Percentiles rank a stretch among this genome's conserved stretches.
Evolutionary conservation across 345 rosid genomes (phyloP).

Genomic region (Eutrema heterophyllum): DNA sequence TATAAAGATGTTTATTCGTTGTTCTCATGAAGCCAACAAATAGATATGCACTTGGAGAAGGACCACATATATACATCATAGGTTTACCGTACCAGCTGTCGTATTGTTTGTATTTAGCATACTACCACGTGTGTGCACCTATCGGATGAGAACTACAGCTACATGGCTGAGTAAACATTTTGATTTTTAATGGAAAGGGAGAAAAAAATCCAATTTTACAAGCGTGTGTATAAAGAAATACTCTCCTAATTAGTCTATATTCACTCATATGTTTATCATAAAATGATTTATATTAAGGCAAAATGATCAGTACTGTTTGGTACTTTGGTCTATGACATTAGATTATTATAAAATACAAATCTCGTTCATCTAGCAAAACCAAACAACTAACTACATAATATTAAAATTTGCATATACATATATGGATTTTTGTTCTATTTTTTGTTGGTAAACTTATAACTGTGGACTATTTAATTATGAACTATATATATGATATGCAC

Average conservation of each 20-base stretch:
- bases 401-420: not conserved
- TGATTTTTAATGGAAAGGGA: not conserved
- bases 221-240: not conserved
- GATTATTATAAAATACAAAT: not conserved
- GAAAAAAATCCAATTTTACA: not conserved
- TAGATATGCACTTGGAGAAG: not conserved
- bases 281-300: not conserved
- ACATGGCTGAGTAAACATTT: not conserved
- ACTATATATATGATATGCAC: not conserved
- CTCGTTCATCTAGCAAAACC: not conserved
- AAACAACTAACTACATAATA: not conserved
- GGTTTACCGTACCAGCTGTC: constrained; percentile 23
- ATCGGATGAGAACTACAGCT: not conserved
- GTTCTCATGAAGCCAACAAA: not conserved
- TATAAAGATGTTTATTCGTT: not conserved
- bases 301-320: not conserved
- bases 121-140: constrained; percentile 6
- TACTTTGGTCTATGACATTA: not conserved
- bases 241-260: not conserved
- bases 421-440: too few species aligned
- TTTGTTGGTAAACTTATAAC: not conserved
- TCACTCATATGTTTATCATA: not conserved
- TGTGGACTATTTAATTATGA: not conserved
- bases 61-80: constrained; percentile 10
- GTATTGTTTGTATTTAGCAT: constrained; percentile 9